Evolutionary conservation across 306 rosid genomes (phyloP).

Genomic region (Pterocarpus santalinus): DNA sequence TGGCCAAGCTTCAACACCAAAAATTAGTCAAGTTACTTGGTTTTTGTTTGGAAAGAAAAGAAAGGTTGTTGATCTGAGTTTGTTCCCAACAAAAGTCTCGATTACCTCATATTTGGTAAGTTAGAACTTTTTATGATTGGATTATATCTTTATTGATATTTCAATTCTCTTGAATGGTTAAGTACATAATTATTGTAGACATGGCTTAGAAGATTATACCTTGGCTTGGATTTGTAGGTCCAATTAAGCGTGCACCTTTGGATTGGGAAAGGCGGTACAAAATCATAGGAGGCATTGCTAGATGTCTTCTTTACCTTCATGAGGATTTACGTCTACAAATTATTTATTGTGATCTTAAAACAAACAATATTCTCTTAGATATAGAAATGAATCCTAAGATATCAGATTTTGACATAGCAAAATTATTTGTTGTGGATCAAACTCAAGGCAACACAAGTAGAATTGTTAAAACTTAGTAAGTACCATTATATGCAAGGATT

Average conservation of each 20-base stretch:
- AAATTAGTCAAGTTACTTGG: constrained; percentile 63
- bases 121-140: neutral
- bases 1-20: constrained; percentile 64
- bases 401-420: constrained; percentile 60
- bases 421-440: constrained; percentile 47
- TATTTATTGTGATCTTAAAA: constrained; percentile 57
- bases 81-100: constrained; percentile 61
- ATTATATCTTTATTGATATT: neutral
- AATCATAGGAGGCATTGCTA: constrained; percentile 50
- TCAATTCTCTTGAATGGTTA: neutral
- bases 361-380: constrained; percentile 54
- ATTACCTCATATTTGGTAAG: constrained; percentile 59
- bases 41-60: constrained; percentile 56
- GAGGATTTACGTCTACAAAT: constrained; percentile 50
- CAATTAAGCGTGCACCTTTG: constrained; percentile 27
- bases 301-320: constrained; percentile 55
- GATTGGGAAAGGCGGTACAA: constrained; percentile 48
- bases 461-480: constrained; percentile 57
- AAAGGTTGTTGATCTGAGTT: constrained; percentile 65
- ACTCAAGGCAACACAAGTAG: constrained; percentile 44
- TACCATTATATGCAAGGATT: neutral
- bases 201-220: neutral
- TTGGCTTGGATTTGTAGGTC: constrained; percentile 42
- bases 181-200: neutral
- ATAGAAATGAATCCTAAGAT: constrained; percentile 49